Evolutionary conservation across 345 rosid genomes (phyloP).

Genomic region (Zanthoxylum bungeanum): DNA sequence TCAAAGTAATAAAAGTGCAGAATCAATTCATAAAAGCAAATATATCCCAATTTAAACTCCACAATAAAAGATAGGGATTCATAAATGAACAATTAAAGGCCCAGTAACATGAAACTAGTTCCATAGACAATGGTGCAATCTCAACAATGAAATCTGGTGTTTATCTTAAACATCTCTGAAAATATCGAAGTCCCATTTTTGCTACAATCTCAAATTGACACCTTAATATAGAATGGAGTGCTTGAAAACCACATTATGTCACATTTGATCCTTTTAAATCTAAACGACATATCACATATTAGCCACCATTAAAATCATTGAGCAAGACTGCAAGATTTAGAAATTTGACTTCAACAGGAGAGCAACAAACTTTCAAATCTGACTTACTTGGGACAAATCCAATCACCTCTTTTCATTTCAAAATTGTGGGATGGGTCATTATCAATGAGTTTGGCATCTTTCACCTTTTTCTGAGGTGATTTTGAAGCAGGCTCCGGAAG

Average conservation of each 20-base stretch:
- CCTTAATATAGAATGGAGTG: background rate
- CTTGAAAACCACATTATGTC: background rate
- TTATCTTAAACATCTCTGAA: background rate
- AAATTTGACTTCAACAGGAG: background rate
- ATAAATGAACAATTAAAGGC: background rate
- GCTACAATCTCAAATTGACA: background rate
- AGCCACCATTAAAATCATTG: background rate
- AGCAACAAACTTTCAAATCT: conserved; percentile 1
- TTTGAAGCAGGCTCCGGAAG: conserved; percentile 45
- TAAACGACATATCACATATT: background rate
- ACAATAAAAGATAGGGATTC: background rate
- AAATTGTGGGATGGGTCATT: conserved; percentile 32
- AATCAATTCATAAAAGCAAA: background rate
- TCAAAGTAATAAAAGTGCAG: background rate
- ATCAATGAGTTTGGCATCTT: conserved; percentile 11
- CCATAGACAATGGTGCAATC: background rate
- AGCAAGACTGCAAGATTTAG: background rate
- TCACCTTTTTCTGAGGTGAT: conserved; percentile 26
- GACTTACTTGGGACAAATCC: conserved; percentile 88
- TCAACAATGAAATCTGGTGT: background rate
- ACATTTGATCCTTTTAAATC: background rate
- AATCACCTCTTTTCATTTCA: conserved; percentile 69
- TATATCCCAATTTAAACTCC: background rate
- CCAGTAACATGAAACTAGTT: background rate
- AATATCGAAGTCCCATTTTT: background rate